phyloP scores from a whole-genome alignment of 495 filamentous ascomycete species.

The Terfezia boudieri region DNA sequence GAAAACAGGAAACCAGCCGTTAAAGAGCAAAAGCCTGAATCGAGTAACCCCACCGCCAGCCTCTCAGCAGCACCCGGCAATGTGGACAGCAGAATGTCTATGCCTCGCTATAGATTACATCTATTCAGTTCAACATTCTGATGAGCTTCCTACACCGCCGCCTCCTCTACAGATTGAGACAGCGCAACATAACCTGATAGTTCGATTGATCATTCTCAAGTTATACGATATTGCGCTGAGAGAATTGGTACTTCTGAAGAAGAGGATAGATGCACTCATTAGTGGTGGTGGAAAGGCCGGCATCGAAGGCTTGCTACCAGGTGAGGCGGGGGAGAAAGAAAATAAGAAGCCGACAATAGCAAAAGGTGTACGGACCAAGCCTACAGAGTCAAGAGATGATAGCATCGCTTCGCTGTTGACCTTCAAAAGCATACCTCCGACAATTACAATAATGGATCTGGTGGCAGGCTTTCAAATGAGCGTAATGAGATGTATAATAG shows the following conservation, averaged over 20 bases:
- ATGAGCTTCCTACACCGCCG: slow-evolving; percentile 20
- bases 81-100: slow-evolving; percentile 45
- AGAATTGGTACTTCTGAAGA: slow-evolving; percentile 50
- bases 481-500: slow-evolving; percentile 13
- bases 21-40: background rate
- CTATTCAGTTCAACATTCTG: slow-evolving; percentile 31
- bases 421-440: background rate
- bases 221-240: slow-evolving; percentile 54
- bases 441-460: background rate
- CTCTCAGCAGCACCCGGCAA: slow-evolving; percentile 4
- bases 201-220: slow-evolving; percentile 47
- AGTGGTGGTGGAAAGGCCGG: background rate
- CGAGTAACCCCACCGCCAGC: background rate
- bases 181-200: slow-evolving; percentile 54
- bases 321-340: slow-evolving; percentile 1
- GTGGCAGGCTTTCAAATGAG: slow-evolving; percentile 14
- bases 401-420: background rate
- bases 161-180: slow-evolving; percentile 59
- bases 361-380: background rate
- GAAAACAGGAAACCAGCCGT: background rate
- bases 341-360: slow-evolving; percentile 8
- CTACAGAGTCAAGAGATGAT: background rate
- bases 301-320: too few relatives aligned
- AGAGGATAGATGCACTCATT: slow-evolving; percentile 29
- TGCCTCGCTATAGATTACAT: slow-evolving; percentile 50